Percentiles rank a stretch among this genome's conserved stretches.
These are phyloP conservation scores for Penicillium occitanis DNA, from an alignment of 2,329 filamentous ascomycete genomes.

Conservation along the genomic window DNA sequence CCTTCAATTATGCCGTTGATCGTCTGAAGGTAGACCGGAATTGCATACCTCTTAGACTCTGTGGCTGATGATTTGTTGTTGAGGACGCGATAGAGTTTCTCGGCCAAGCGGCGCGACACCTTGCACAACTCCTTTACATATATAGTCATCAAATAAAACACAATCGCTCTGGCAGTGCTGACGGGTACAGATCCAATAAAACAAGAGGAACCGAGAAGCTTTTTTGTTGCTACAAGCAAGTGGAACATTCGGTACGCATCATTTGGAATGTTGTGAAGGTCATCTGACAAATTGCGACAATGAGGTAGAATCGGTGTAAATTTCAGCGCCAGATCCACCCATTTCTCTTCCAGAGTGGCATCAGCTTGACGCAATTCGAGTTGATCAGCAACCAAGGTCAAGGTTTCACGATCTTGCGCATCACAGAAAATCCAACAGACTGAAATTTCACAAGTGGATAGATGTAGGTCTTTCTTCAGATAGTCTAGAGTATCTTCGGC, in stretches of 20 bases:
- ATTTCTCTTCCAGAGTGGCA: neutral
- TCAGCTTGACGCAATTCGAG: slow-evolving; percentile 3
- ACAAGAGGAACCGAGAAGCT: slow-evolving; percentile 21
- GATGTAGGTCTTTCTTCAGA: neutral
- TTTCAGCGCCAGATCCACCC: neutral
- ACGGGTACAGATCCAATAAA: slow-evolving; percentile 19
- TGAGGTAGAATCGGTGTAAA: neutral
- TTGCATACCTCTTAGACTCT: neutral
- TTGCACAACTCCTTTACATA: slow-evolving; percentile 24
- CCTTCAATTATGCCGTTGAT: neutral
- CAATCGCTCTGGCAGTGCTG: slow-evolving; percentile 17
- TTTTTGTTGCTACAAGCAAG: slow-evolving; percentile 24
- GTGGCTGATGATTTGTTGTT: slow-evolving; percentile 4
- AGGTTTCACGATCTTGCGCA: neutral
- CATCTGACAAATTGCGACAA: neutral
- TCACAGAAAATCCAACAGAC: neutral
- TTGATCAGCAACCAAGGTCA: neutral
- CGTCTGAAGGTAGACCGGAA: neutral
- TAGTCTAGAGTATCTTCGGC: neutral
- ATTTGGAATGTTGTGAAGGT: slow-evolving; percentile 16
- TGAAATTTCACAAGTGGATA: neutral
- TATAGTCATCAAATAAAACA: slow-evolving; percentile 25
- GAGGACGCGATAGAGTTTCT: slow-evolving; percentile 21
- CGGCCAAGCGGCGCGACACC: slow-evolving; percentile 23
- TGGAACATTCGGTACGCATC: slow-evolving; percentile 23